Evolutionary conservation across 495 filamentous ascomycete genomes (phyloP).

Genomic region (Talaromyces wortmannii): DNA sequence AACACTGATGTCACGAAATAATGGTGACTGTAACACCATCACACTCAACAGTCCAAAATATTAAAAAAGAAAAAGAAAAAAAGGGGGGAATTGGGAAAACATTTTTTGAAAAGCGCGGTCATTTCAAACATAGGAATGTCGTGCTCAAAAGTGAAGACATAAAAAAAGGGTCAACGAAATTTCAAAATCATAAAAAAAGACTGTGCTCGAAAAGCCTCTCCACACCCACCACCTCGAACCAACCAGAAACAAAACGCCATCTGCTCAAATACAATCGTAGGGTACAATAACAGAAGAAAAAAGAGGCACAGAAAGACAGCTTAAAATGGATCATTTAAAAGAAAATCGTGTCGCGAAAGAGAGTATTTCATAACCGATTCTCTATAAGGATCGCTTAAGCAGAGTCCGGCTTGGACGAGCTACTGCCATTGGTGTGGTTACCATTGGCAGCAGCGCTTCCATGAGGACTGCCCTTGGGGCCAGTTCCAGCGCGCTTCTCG

Average conservation of each 20-base stretch:
- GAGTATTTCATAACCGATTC: background rate
- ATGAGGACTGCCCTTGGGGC: slow-evolving; percentile 33
- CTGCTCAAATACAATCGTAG: background rate
- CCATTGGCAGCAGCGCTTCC: slow-evolving; percentile 27
- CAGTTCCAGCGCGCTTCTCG: slow-evolving; percentile 54
- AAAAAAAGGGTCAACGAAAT: background rate
- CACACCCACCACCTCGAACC: background rate
- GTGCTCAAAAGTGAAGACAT: background rate
- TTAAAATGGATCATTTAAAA: background rate
- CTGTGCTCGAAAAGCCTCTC: background rate
- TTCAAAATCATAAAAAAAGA: background rate
- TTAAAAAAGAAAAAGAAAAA: too few species aligned
- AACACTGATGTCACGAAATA: too few species aligned
- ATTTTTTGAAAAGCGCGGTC: too few species aligned
- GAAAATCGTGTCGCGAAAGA: background rate
- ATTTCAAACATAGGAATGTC: too few species aligned
- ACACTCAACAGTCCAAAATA: too few species aligned
- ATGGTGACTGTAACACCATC: too few species aligned
- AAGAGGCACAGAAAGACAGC: background rate
- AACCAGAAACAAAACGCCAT: background rate
- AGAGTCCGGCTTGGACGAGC: background rate
- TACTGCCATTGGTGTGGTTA: slow-evolving; percentile 12
- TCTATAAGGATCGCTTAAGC: background rate
- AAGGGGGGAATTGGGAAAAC: too few species aligned
- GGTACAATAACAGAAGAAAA: background rate